Percentiles rank a stretch among this genome's conserved stretches.
phyloP scores from a whole-genome alignment of 1,139 yeast species.

The Blastobotrys raffinosifermentans region DNA sequence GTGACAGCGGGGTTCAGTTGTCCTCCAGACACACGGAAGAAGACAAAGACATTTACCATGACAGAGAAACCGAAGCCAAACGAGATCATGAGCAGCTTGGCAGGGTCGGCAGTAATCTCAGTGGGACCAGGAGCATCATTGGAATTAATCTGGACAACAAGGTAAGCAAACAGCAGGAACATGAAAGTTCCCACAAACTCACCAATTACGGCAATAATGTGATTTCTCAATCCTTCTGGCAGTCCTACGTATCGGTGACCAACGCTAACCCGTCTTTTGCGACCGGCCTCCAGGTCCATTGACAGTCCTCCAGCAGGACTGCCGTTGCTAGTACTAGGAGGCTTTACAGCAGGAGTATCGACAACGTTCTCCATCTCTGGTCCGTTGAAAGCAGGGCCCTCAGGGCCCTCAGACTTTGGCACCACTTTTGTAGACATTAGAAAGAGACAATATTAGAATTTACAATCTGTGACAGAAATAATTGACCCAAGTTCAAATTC shows the following conservation, averaged over 20 bases:
- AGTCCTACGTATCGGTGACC: conserved; percentile 28
- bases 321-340: not conserved
- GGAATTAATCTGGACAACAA: conserved; percentile 63
- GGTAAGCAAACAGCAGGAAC: conserved; percentile 75
- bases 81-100: conserved; percentile 69
- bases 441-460: no score
- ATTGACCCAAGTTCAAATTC: no score
- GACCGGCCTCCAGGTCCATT: conserved; percentile 2
- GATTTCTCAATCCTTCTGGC: conserved; percentile 43
- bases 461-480: no score
- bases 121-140: not conserved
- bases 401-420: no score
- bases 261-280: not conserved
- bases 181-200: conserved; percentile 85
- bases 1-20: conserved; percentile 89
- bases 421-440: no score
- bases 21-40: conserved; percentile 82
- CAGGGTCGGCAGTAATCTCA: conserved; percentile 50
- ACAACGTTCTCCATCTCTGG: no score
- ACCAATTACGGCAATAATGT: conserved; percentile 48
- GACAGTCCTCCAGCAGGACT: not conserved
- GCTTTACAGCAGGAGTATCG: not conserved
- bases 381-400: no score
- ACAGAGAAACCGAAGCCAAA: conserved; percentile 87
- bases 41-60: conserved; percentile 66